A percentile compares a stretch with the other conserved stretches of the same genome.
Conservation (phyloP, 1,284 basidiomycete species). For the Irpex sp. region DNA sequence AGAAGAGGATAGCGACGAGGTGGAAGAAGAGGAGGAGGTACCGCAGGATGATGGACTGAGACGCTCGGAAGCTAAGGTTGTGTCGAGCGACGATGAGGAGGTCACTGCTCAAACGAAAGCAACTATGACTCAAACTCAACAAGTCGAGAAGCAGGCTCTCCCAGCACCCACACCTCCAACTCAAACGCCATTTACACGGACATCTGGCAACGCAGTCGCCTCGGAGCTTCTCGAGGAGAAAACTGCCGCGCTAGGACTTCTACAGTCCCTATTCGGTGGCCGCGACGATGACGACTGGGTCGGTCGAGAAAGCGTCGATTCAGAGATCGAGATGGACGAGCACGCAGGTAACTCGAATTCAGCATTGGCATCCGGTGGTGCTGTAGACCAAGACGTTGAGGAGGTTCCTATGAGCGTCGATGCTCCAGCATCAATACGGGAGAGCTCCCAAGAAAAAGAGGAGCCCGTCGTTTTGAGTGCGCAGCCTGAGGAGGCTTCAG, state of each 20-base stretch:
- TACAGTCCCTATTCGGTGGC: conserved; percentile 50
- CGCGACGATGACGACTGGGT: conserved; percentile 44
- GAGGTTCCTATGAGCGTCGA: conserved; percentile 32
- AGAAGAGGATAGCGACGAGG: conserved; percentile 13
- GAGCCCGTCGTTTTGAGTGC: neutral
- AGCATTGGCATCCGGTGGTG: neutral
- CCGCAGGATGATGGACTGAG: conserved; percentile 13
- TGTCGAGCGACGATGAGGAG: neutral
- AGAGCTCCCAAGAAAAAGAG: conserved; percentile 15
- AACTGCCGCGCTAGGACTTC: conserved; percentile 40
- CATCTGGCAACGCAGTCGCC: neutral
- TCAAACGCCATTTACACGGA: neutral
- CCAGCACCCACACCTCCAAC: conserved; percentile 2
- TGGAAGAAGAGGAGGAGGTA: conserved; percentile 11
- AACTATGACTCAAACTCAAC: neutral
- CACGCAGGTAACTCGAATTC: conserved; percentile 3
- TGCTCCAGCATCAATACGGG: conserved; percentile 2
- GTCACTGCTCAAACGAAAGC: neutral
- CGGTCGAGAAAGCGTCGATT: conserved; percentile 49
- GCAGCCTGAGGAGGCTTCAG: neutral
- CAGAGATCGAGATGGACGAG: conserved; percentile 45
- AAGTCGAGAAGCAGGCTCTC: neutral
- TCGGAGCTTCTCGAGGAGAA: conserved; percentile 44
- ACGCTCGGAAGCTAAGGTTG: neutral
- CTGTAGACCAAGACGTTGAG: conserved; percentile 31